Base-by-base conservation (phyloP, 192 early-diverging fungal species). In the Chytriomyces sp. region DNA sequence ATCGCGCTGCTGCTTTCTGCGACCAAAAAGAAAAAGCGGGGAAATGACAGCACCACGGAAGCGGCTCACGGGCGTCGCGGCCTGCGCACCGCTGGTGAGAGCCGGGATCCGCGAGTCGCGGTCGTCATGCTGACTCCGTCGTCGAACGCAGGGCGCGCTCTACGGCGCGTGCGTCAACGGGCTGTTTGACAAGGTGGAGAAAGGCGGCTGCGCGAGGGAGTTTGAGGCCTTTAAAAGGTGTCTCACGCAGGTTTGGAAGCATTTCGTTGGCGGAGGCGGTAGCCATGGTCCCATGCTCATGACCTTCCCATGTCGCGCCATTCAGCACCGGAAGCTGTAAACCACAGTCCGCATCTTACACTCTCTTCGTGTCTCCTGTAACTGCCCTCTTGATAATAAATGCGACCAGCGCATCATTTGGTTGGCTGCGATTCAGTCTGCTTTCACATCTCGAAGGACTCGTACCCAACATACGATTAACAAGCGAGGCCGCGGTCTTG, bases 191-290 rank as follows among this genome's bases (percentile, higher is more conserved):
- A 68, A 68, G 66, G 52, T 68, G 4, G 66, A 68, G 33, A 53
- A 53, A 8, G 66, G 66, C 4, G 22, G 34, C 31, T 68, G 66
- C 44, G 25, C 33, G 5, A 19, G 38, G 26, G 52, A 68, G 53
- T 68, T 68, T 56, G 26, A 32, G 1, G 66, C 66, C 0, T 68
- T 68, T 36, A 68, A 68, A 56, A 68, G 37, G 66, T 68, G 66
- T 37, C 56, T 68, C 32, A 10, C 53, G 30, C 53, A 30, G 53
- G 66, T 68, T n/a, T 3, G 34, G 17, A 25, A 30, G n/a, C 12
- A 28, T 57, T n/a, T 57, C n/a, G n/a, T n/a, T n/a, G n/a, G n/a
- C n/a, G n/a, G n/a, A n/a, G n/a, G n/a, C n/a, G n/a, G n/a, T n/a
- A n/a, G n/a, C n/a, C n/a, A n/a, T n/a, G n/a, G n/a, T n/a, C n/a